phyloP scores from a whole-genome alignment of 192 early-diverging fungal species.

The Chytriomyces sp. region DNA sequence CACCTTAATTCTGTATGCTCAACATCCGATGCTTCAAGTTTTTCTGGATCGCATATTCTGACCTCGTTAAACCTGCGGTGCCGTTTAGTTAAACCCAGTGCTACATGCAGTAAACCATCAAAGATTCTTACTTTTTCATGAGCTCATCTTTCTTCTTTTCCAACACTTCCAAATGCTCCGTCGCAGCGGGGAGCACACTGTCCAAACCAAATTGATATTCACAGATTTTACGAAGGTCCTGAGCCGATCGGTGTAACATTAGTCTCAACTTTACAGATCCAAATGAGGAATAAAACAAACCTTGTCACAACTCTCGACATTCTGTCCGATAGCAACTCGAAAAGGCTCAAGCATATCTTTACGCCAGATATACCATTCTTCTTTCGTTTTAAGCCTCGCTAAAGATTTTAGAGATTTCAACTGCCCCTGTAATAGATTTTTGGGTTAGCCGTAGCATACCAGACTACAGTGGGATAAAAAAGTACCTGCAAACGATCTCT shows the following conservation, averaged over 20 bases:
- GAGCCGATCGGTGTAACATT: neutral
- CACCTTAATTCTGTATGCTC: neutral
- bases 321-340: constrained; percentile 19
- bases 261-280: neutral
- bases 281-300: constrained; percentile 8
- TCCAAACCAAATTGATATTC: neutral
- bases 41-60: neutral
- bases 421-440: constrained; percentile 18
- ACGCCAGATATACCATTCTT: constrained; percentile 46
- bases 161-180: neutral
- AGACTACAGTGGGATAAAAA: neutral
- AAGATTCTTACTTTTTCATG: constrained; percentile 11
- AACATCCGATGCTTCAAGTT: neutral
- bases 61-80: neutral
- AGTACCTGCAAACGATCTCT: neutral
- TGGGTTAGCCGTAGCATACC: neutral
- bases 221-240: constrained; percentile 15
- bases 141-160: constrained; percentile 3
- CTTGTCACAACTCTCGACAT: constrained; percentile 15
- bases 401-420: constrained; percentile 35
- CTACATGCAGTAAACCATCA: neutral
- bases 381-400: constrained; percentile 38
- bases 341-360: constrained; percentile 31
- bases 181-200: neutral
- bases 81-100: neutral